Evolutionary conservation across 2,329 filamentous ascomycete genomes (phyloP).

Genomic region (Penicillium sp.): DNA sequence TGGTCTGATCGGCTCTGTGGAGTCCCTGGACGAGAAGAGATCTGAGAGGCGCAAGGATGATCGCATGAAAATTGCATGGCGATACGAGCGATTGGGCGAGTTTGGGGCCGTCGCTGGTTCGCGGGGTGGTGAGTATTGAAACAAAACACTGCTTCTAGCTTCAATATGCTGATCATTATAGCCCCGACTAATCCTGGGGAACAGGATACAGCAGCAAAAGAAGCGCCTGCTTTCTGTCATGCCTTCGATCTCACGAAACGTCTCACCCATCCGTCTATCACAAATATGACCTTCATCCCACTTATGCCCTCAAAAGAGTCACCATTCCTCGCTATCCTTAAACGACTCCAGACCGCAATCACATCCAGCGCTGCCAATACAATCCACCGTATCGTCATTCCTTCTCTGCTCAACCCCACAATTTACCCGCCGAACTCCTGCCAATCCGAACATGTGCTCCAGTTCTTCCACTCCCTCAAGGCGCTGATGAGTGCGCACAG

Average conservation of each 20-base stretch:
- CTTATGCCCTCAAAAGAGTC: conserved; percentile 45
- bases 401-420: conserved; percentile 80
- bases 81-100: conserved; percentile 82
- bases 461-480: conserved; percentile 76
- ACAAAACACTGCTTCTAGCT: neutral
- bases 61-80: conserved; percentile 99
- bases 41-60: conserved; percentile 52
- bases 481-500: conserved; percentile 69
- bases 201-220: conserved; percentile 45
- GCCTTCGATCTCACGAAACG: conserved; percentile 69
- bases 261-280: conserved; percentile 55
- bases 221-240: conserved; percentile 61
- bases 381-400: conserved; percentile 81
- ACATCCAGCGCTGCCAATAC: conserved; percentile 56
- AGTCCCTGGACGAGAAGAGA: conserved; percentile 44
- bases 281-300: conserved; percentile 54
- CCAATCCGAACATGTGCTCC: conserved; percentile 70
- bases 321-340: conserved; percentile 64
- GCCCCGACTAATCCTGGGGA: conserved; percentile 29
- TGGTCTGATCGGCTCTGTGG: conserved; percentile 59
- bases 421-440: conserved; percentile 69
- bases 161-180: conserved; percentile 24
- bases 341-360: conserved; percentile 56
- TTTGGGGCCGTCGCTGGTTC: conserved; percentile 56
- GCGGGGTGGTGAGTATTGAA: conserved; percentile 56